These are phyloP conservation scores for Thalassiosira profunda DNA, from an alignment of 108 stramenopile species.

Conservation along the genomic window DNA sequence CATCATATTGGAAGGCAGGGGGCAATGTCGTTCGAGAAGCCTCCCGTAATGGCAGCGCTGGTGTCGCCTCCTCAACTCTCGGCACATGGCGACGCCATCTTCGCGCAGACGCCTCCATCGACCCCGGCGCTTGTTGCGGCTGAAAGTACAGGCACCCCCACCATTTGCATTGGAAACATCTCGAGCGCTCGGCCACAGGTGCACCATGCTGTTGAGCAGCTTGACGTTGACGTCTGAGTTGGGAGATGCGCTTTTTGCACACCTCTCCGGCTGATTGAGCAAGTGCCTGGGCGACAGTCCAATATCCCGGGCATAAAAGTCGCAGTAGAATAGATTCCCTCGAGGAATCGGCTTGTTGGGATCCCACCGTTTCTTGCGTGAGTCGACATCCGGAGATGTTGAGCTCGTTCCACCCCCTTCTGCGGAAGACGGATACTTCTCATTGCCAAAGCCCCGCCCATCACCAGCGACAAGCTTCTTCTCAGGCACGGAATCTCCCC, in stretches of 20 bases:
- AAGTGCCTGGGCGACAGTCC: conserved; percentile 47
- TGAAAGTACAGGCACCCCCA: not conserved
- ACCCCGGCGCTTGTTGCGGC: conserved; percentile 37
- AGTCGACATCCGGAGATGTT: not conserved
- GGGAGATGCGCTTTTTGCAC: not conserved
- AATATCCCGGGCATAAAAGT: conserved; percentile 40
- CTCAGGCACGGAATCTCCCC: not conserved
- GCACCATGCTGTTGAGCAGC: conserved; percentile 47
- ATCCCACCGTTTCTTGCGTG: conserved; percentile 16
- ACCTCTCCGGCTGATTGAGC: conserved; percentile 21
- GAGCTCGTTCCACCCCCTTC: too few species aligned
- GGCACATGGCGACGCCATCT: conserved; percentile 59
- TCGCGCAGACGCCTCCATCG: conserved; percentile 54
- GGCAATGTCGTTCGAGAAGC: conserved; percentile 67
- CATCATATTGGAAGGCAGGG: conserved; percentile 34
- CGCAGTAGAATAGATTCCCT: conserved; percentile 45
- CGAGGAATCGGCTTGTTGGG: conserved; percentile 50
- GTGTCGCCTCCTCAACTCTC: conserved; percentile 45
- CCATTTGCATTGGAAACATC: not conserved
- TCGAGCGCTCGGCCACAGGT: conserved; percentile 17
- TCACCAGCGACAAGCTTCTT: too few species aligned
- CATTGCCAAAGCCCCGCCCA: too few species aligned
- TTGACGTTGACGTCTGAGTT: conserved; percentile 2
- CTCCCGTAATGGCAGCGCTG: conserved; percentile 71
- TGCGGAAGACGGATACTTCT: too few species aligned